Base-by-base conservation (phyloP, 164 flowering plant genomes). In the Vitis riparia region DNA sequence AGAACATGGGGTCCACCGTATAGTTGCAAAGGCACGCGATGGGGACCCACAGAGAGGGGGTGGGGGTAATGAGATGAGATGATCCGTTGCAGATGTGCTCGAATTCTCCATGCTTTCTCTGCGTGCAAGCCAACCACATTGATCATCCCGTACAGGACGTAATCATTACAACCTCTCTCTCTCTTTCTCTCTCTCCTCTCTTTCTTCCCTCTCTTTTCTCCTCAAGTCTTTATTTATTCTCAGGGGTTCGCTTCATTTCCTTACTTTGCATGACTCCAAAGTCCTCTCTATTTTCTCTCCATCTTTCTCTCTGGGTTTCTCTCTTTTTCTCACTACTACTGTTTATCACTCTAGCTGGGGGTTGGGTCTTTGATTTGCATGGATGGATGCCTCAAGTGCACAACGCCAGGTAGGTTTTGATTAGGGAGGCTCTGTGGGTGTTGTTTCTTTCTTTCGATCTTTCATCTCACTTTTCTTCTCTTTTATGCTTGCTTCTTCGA, bases 51-150 rank as follows among this genome's bases (percentile, higher is more conserved):
- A 60, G 5, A 57, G 56, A 11, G 44, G 9, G 53, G n/a, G 1
- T 5, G 9, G 23, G 15, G 27, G 32, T 13, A 10, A 16, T n/a
- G 19, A 37, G n/a, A 19, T 44, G 11, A 51, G n/a, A 66, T 73
- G 83, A 72, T 75, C 79, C 77, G 76, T 74, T 78, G 72, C 59
- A 52, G 27, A 63, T 29, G 51, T 44, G 67, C 78, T 76, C 70
- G 81, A 79, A 74, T 74, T 83, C 78, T 73, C 75, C 63, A 69
- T 71, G 75, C 81, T 79, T 77, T 80, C 83, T 80, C 81, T 84
- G 86, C 84, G 83, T 81, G 84, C 86, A 83, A 79, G 85, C 78
- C 60, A 73, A 71, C 75, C 73, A 70, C 74, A 74, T 74, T 77
- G 51, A 51, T 70, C 69, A 51, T 67, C 69, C 55, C 61, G 73